Evolutionary conservation across 192 early-diverging fungal genomes (phyloP).

Genomic region (Coemansia biformis): DNA sequence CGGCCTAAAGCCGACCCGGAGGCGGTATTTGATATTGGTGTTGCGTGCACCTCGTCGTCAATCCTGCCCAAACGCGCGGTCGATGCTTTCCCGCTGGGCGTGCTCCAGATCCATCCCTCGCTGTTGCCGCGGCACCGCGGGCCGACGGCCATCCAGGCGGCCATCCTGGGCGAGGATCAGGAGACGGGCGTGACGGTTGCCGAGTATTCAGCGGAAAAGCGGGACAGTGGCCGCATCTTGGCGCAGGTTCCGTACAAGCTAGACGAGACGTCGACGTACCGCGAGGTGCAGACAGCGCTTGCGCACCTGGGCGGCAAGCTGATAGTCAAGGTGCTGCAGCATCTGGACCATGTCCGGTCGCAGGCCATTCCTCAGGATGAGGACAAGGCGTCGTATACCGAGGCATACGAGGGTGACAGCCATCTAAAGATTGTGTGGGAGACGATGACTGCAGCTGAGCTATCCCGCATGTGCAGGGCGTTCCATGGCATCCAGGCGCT

Average conservation of each 20-base stretch:
- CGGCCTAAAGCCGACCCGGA: no score
- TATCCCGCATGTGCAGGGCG: slow-evolving; percentile 63
- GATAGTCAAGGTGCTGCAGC: slow-evolving; percentile 5
- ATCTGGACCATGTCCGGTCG: slow-evolving; percentile 25
- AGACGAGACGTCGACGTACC: background rate
- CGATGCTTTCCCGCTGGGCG: slow-evolving; percentile 48
- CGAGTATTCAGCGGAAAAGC: slow-evolving; percentile 55
- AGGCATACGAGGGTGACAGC: slow-evolving; percentile 60
- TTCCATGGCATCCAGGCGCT: slow-evolving; percentile 36
- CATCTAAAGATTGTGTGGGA: slow-evolving; percentile 57
- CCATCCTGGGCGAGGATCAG: slow-evolving; percentile 70
- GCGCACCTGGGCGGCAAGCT: slow-evolving; percentile 9
- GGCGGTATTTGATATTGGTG: no score
- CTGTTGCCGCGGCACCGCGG: slow-evolving; percentile 85
- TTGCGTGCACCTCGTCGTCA: no score
- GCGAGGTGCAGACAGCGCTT: background rate
- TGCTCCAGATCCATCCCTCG: slow-evolving; percentile 83
- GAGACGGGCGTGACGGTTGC: slow-evolving; percentile 84
- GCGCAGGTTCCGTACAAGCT: slow-evolving; percentile 47
- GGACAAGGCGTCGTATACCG: no score
- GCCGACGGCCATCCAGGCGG: slow-evolving; percentile 72
- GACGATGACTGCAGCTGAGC: slow-evolving; percentile 52
- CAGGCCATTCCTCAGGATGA: slow-evolving; percentile 60
- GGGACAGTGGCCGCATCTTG: slow-evolving; percentile 73
- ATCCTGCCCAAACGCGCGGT: no score